These are phyloP conservation scores for Diplodia scrobiculata DNA, from an alignment of 2,329 filamentous ascomycete genomes.

Conservation along the genomic window DNA sequence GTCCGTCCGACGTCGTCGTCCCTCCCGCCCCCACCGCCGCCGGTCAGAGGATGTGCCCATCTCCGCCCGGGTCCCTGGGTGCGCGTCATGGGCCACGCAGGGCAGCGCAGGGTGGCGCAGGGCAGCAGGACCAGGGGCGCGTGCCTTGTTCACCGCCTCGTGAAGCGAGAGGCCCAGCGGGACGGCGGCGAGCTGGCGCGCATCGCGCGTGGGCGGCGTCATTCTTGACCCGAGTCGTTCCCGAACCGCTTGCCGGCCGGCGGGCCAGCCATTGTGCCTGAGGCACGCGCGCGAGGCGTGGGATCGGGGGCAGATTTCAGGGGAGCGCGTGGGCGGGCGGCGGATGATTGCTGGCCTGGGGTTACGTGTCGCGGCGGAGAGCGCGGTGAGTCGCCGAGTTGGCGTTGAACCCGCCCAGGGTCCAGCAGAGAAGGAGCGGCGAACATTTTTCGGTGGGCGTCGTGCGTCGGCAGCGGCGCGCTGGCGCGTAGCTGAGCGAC, in stretches of 20 bases:
- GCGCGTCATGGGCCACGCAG: constrained; percentile 1
- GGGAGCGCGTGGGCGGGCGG: constrained; percentile 15
- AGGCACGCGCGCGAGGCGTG: background rate
- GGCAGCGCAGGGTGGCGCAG: constrained; percentile 16
- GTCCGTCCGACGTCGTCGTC: constrained; percentile 8
- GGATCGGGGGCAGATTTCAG: constrained; percentile 12
- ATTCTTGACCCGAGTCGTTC: constrained; percentile 25
- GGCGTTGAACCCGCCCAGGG: constrained; percentile 11
- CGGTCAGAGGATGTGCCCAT: constrained; percentile 16
- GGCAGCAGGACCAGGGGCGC: constrained; percentile 20
- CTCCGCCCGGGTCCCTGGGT: constrained; percentile 24
- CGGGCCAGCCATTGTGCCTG: background rate
- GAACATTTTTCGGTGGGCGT: constrained; percentile 3
- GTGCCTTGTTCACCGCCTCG: constrained; percentile 5
- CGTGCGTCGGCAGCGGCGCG: constrained; percentile 4
- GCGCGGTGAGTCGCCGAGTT: background rate
- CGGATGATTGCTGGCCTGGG: background rate
- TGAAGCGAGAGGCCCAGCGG: constrained; percentile 23
- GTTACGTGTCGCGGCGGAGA: background rate
- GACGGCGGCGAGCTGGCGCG: constrained; percentile 17
- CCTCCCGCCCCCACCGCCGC: constrained; percentile 16
- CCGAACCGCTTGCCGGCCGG: constrained; percentile 22
- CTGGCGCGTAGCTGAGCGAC: constrained; percentile 19
- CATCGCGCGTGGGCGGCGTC: constrained; percentile 9
- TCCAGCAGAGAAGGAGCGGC: constrained; percentile 5